Evolutionary conservation across 2,329 filamentous ascomycete species (phyloP).

Genomic region (Stachybotrys chartarum): DNA sequence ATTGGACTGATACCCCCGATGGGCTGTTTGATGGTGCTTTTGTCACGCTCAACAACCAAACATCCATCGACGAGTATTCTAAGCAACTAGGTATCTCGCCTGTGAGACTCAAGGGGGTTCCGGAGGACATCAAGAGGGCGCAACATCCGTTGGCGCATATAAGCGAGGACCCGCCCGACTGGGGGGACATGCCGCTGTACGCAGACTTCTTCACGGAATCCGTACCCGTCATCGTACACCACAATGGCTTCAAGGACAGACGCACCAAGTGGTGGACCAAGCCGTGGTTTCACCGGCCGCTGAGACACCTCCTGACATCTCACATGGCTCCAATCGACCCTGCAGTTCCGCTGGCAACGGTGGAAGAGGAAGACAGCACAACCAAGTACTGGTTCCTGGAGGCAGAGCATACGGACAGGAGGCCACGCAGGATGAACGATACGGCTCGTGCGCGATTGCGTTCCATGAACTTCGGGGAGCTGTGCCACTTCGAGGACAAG

Average conservation of each 20-base stretch:
- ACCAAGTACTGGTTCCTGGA: conserved; percentile 2
- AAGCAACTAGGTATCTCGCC: conserved; percentile 8
- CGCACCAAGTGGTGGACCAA: conserved; percentile 15
- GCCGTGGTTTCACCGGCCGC: conserved; percentile 13
- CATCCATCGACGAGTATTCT: conserved; percentile 9
- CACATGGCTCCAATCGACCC: not conserved
- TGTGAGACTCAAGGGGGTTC: conserved; percentile 10
- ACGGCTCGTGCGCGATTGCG: not conserved
- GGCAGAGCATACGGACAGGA: not conserved
- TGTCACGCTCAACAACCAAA: conserved; percentile 10
- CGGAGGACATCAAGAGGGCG: conserved; percentile 8
- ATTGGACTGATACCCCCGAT: conserved; percentile 9
- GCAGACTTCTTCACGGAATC: conserved; percentile 14
- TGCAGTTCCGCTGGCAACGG: not conserved
- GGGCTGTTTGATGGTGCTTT: conserved; percentile 13
- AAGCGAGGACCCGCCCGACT: conserved; percentile 1
- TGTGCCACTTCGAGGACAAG: not conserved
- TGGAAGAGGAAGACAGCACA: not conserved
- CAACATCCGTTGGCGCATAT: conserved; percentile 6
- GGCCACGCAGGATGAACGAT: not conserved
- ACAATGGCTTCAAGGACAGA: conserved; percentile 15
- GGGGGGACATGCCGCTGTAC: conserved; percentile 13
- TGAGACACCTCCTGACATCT: conserved; percentile 1
- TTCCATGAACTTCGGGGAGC: not conserved
- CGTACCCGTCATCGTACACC: conserved; percentile 13